Base-by-base conservation (phyloP, 352 stramenopile species). In the Phytophthora colocasiae region DNA sequence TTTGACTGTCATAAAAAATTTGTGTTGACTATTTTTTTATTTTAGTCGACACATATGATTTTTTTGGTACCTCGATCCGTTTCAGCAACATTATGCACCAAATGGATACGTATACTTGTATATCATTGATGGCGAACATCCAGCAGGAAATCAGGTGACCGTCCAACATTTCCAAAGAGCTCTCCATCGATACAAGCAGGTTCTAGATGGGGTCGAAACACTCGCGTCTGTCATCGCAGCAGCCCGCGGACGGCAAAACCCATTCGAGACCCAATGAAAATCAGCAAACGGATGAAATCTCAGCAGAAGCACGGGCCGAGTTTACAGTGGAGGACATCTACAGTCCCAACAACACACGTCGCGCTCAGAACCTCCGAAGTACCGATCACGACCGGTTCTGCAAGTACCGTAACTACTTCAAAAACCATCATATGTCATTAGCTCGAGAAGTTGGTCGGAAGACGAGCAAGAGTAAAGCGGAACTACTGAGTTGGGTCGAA, bases 401-500 rank as follows among this genome's bases (percentile, higher is more conserved):
- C 41, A 78, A 80, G 61, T 83, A 78, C 60, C 71, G 75, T 31
- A 83, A 83, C 59, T 80, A 73, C 46, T 83, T 83, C 48, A 83
- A 83, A 43, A 83, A 83, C 47, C 72, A 80, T 54, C 71, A 83
- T 40, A 80, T 76, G 68, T 73, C 71, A 17, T 58, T 83, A 2
- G 75, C 75, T 10, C 59, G 71, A 26, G 75, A 77, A 47, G 69
- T 83, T n/a, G 61, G 69, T 15, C 54, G 60, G 14, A 64, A 77
- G 36, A 75, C 71, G 3, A 73, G 47, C 39, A 79, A 75, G 58
- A 76, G 58, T 50, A 78, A 78, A 49, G 32, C 31, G 4, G 69
- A 78, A 54, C 51, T 83, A 31, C 58, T 69, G n/a, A 26, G 27
- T 1, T 83, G 72, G 71, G 58, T 83, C 24, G 51, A 74, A 22